Conservation (phyloP, 257 asterid genomes). For the Solanum infundibuliforme region DNA sequence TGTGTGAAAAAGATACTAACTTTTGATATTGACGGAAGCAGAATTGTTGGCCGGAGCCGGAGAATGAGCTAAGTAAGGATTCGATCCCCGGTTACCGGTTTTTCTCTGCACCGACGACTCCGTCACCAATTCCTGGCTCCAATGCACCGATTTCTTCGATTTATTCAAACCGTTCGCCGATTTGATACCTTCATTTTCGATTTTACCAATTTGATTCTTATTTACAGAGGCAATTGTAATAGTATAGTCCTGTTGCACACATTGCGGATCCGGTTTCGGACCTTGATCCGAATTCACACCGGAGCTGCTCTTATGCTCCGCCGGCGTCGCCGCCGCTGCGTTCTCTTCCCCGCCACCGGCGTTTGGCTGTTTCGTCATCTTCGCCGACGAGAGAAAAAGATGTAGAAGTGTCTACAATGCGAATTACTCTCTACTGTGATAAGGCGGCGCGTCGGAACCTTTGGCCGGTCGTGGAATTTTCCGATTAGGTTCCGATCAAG, state of each 20-base stretch:
- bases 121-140: slow-evolving; percentile 72
- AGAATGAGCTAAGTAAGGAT: slow-evolving; percentile 53
- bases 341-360: slow-evolving; percentile 14
- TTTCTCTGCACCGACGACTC: slow-evolving; percentile 34
- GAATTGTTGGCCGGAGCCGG: slow-evolving; percentile 32
- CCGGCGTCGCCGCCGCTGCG: slow-evolving; percentile 8
- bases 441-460: background rate
- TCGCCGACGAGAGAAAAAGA: background rate
- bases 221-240: background rate
- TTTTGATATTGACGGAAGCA: slow-evolving; percentile 55
- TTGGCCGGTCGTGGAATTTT: background rate
- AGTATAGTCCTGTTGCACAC: slow-evolving; percentile 8
- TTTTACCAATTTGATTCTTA: slow-evolving; percentile 21
- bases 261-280: slow-evolving; percentile 15
- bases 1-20: slow-evolving; percentile 14
- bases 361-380: slow-evolving; percentile 37
- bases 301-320: slow-evolving; percentile 15
- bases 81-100: slow-evolving; percentile 32
- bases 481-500: background rate
- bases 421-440: background rate
- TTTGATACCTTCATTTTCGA: slow-evolving; percentile 8
- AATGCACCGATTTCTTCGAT: slow-evolving; percentile 71
- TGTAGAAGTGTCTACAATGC: background rate
- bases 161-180: slow-evolving; percentile 21
- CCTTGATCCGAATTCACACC: slow-evolving; percentile 25